Percentiles rank a stretch among this genome's conserved stretches.
Evolutionary conservation across 345 rosid genomes (phyloP).

Genomic region (Hibiscus mutabilis): DNA sequence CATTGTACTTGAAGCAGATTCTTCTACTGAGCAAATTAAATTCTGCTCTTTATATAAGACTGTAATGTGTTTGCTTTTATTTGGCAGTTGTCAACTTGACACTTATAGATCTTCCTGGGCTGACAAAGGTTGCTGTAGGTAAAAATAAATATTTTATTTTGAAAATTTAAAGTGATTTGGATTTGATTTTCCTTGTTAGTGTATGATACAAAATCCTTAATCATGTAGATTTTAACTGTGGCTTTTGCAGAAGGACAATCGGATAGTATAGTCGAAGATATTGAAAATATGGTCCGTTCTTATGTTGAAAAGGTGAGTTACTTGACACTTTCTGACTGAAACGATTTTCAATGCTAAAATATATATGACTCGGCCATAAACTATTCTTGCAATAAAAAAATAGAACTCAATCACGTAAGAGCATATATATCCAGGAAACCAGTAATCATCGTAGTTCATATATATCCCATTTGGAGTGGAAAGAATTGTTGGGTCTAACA

Average conservation of each 20-base stretch:
- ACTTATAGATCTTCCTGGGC: conserved; percentile 98
- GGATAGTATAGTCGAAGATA: conserved; percentile 81
- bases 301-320: conserved; percentile 89
- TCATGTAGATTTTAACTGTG: conserved; percentile 10
- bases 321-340: conserved; percentile 13
- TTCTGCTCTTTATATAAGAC: background rate
- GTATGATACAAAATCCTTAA: background rate
- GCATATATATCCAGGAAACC: background rate
- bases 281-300: conserved; percentile 98
- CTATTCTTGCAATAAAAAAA: conserved; percentile 6
- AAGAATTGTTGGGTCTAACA: background rate
- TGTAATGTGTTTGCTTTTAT: conserved; percentile 14
- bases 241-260: conserved; percentile 83
- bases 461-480: background rate
- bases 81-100: conserved; percentile 92
- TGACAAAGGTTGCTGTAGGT: conserved; percentile 99
- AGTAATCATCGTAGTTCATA: background rate
- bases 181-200: background rate
- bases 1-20: background rate
- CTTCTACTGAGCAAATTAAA: background rate
- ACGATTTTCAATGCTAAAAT: background rate
- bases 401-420: background rate
- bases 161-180: background rate
- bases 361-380: background rate
- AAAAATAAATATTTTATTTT: conserved; percentile 23